Evolutionary conservation across 2,329 filamentous ascomycete species (phyloP).

Genomic region (Westerdykella sp.): DNA sequence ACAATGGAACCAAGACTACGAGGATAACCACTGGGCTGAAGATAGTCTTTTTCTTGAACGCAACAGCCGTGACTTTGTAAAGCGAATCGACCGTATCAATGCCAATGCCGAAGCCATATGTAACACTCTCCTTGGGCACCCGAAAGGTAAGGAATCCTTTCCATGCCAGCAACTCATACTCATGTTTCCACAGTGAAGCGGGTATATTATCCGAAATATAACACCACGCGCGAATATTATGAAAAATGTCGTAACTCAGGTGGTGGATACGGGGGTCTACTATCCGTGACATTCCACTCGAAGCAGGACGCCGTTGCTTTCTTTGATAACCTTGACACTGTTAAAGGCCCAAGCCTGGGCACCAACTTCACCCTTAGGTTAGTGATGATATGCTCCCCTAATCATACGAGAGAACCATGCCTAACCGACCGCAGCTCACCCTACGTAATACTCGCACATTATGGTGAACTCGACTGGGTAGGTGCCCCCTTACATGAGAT

Average conservation of each 20-base stretch:
- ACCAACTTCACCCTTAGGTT: slow-evolving; percentile 87
- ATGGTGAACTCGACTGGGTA: slow-evolving; percentile 83
- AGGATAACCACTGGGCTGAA: slow-evolving; percentile 91
- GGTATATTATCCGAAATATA: slow-evolving; percentile 82
- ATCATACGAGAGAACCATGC: neutral
- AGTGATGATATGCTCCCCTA: slow-evolving; percentile 4
- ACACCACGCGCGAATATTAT: slow-evolving; percentile 63
- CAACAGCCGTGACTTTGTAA: slow-evolving; percentile 87
- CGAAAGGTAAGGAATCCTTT: slow-evolving; percentile 38
- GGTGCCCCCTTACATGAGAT: slow-evolving; percentile 18
- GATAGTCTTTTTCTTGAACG: slow-evolving; percentile 92
- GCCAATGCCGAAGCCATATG: slow-evolving; percentile 78
- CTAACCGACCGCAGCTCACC: slow-evolving; percentile 55
- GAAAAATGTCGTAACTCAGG: slow-evolving; percentile 67
- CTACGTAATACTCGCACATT: slow-evolving; percentile 89
- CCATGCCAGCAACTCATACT: slow-evolving; percentile 8
- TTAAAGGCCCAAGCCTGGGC: slow-evolving; percentile 89
- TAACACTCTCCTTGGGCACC: slow-evolving; percentile 57
- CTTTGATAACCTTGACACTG: slow-evolving; percentile 77
- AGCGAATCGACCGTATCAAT: slow-evolving; percentile 78
- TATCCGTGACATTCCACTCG: slow-evolving; percentile 74
- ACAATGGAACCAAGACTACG: slow-evolving; percentile 60
- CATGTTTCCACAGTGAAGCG: slow-evolving; percentile 54
- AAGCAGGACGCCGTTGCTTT: slow-evolving; percentile 69
- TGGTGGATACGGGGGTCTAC: slow-evolving; percentile 82